Base-by-base conservation (phyloP, 2,329 filamentous ascomycete species). In the Claviceps capensis region DNA sequence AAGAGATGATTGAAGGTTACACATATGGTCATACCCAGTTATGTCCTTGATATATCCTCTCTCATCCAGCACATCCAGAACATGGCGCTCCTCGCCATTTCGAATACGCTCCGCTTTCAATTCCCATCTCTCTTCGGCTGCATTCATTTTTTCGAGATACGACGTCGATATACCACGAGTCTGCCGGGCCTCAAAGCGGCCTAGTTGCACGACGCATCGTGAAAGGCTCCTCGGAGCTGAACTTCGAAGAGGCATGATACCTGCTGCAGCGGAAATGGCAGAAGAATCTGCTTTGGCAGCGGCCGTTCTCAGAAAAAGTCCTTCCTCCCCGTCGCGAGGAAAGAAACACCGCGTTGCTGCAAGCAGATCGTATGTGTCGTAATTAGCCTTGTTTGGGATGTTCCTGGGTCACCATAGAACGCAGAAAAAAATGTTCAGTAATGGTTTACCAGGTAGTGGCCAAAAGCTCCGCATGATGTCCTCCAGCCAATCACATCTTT, bases 1-100 rank as follows among this genome's bases (percentile, higher is more conserved):
- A 14, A 3, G 9, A 17, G 44, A 6, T 5, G 14, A 19, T 2
- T n/a, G 14, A 16, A 26, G 11, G 14, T 17, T 40, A 16, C 14
- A n/a, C 7, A 17, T 8, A 13, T n/a, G 9, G 22, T 19, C 76
- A 57, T 72, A 88, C 84, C 85, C 86, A 57, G 86, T 84, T 37
- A 85, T 73, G 57, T 87, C 80, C 61, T 90, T 86, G 55, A 91
- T 72, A 57, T 79, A 82, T 44, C 86, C 87, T 60, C 87, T 75
- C 65, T 86, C 81, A 58, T 86, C 78, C 13, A 93, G 72, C 17
- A 83, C 60, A 50, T 79, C 77, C 69, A 85, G 80, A 50, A 83
- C 74, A 56, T 79, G 70, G 45, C 69, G 69, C 47, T 65, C 52
- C 57, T 77, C 67, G 45, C 81, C 81, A 1, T 66, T 63, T 49